A percentile compares a stretch with the other conserved stretches of the same genome.
phyloP scores from a whole-genome alignment of 352 stramenopile genomes.

The Thalassiosira ordinaria region DNA sequence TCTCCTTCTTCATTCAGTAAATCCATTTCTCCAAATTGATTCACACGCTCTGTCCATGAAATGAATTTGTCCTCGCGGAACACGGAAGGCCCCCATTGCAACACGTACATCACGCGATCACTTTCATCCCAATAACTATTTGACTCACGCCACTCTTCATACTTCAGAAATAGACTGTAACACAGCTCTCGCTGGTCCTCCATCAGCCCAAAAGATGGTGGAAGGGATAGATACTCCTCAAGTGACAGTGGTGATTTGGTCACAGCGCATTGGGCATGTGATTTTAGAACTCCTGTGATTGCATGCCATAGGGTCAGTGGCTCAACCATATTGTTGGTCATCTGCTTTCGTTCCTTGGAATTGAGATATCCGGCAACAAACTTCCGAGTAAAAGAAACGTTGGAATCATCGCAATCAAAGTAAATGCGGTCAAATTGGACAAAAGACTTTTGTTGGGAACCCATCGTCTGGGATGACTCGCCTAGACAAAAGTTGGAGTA shows the following conservation, averaged over 20 bases:
- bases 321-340: conserved; percentile 11
- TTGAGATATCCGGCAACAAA: conserved; percentile 27
- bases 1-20: conserved; percentile 27
- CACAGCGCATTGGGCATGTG: conserved; percentile 17
- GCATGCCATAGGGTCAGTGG: conserved; percentile 42
- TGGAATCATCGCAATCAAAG: conserved; percentile 33
- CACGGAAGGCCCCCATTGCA: conserved; percentile 21
- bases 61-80: conserved; percentile 29
- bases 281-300: conserved; percentile 50
- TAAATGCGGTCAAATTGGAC: conserved; percentile 26
- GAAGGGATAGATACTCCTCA: conserved; percentile 32
- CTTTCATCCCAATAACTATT: conserved; percentile 28
- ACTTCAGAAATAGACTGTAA: conserved; percentile 33
- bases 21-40: conserved; percentile 24
- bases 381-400: conserved; percentile 25
- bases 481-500: conserved; percentile 23
- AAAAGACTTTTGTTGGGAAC: conserved; percentile 27
- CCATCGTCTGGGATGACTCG: conserved; percentile 40
- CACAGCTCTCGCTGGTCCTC: conserved; percentile 19
- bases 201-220: conserved; percentile 18
- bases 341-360: conserved; percentile 17
- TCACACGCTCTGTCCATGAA: conserved; percentile 26
- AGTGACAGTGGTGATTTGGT: conserved; percentile 26
- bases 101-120: conserved; percentile 33
- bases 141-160: conserved; percentile 22